Base-by-base conservation (phyloP, 768 basidiomycete genomes). In the Omphalotus guepiniiformis region DNA sequence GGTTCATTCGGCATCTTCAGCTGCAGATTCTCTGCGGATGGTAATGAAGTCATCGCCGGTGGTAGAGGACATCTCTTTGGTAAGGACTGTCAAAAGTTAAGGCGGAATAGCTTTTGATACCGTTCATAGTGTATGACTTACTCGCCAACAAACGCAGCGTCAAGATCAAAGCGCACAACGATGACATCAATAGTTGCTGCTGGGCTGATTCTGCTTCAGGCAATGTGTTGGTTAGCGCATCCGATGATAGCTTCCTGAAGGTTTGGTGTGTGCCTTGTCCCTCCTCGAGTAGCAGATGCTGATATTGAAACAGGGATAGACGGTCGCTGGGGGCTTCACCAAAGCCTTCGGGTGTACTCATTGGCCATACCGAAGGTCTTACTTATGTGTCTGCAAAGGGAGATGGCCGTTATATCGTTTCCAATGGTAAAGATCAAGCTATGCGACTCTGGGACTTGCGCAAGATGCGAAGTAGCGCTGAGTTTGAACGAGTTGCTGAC, bases 351-450 rank as follows among this genome's bases (percentile, higher is more conserved):
- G 96, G 95, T 18, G 88, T 95, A 1, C 74, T 98, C 12, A 83
- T 95, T 35, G 96, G 96, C 0, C 95, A 98, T 54, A 96, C 93
- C 0, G 94, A 98, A 58, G 92, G 95, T 34, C 87, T 97, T 48
- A 93, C 95, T 4, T 90, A 91, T 54, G 93, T 96, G 12, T 87
- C 92, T 27, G 86, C 95, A 1, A 97, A 96, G 58, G 95, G 95
- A 4, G 95, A 98, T 59, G 95, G 95, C 7, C 83, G 95, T 50
- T 97, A 97, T 61, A 72, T 95, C 38, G 84, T 98, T 37, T 93
- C 91, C 15, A 98, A 98, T 58, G 93, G 93, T 29, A 98, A 98
- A 66, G 95, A 98, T 61, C 94, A 98, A 57, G 80, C 88, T 1
- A 71, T 93, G 41, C 82, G 93, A 6, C 67, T 97, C 19, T 97